A percentile compares a stretch with the other conserved stretches of the same genome.
phyloP scores from a whole-genome alignment of 768 basidiomycete genomes.

The Mycena amicta region DNA sequence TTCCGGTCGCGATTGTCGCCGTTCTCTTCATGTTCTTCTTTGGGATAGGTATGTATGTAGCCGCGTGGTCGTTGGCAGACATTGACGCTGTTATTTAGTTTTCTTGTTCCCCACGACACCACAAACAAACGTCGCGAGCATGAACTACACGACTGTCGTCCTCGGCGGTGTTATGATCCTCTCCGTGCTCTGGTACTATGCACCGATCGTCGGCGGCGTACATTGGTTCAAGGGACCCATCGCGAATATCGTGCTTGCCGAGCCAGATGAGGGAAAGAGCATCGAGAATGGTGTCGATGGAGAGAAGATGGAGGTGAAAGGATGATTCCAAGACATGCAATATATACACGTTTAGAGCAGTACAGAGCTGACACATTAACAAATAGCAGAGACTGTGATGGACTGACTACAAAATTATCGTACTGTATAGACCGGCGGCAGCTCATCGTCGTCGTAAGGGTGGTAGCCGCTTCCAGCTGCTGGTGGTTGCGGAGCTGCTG shows the following conservation, averaged over 20 bases:
- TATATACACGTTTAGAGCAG: too few species aligned
- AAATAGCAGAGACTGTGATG: not conserved
- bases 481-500: not conserved
- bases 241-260: conserved; percentile 16
- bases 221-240: conserved; percentile 31
- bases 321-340: too few species aligned
- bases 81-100: conserved; percentile 25
- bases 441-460: conserved; percentile 9
- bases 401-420: conserved; percentile 14
- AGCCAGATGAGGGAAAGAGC: too few species aligned
- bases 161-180: conserved; percentile 53
- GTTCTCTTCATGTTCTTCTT: conserved; percentile 62
- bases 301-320: too few species aligned
- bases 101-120: conserved; percentile 57
- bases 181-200: conserved; percentile 60
- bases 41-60: conserved; percentile 28
- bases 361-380: not conserved
- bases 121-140: conserved; percentile 38
- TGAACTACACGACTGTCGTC: conserved; percentile 70
- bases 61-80: not conserved
- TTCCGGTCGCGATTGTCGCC: conserved; percentile 48
- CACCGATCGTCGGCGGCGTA: conserved; percentile 42
- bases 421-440: conserved; percentile 19
- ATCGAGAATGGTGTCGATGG: too few species aligned
- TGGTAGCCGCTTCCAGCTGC: not conserved